Base-by-base conservation (phyloP, 2,329 filamentous ascomycete species). In the Epichloe scottii region DNA sequence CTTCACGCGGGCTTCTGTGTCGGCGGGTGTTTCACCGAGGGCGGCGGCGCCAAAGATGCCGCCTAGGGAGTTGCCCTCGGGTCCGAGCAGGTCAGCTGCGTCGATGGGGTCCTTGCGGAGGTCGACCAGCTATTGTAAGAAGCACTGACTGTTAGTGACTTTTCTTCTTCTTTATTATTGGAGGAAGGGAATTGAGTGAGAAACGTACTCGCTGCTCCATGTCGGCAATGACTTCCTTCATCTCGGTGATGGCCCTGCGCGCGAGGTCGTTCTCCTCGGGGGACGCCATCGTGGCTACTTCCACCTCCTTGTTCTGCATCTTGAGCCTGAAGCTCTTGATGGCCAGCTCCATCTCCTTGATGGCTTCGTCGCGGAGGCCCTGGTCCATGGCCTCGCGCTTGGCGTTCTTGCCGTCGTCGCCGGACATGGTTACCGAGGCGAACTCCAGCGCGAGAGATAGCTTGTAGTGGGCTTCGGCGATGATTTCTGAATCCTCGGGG, bases 381-480 rank as follows among this genome's bases (percentile, higher is more conserved):
- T 88, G 82, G 63, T 89, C 84, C 51, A 89, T 73, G 43, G 68
- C 66, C 56, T 70, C 65, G 54, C 69, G 73, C 69, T 69, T 79
- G 45, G 63, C 62, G 33, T 68, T 67, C 12, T 66, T 66, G n/a
- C 70, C 68, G 19, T 71, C 68, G 3, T 73, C 70, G 15, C 77
- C 77, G 12, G 74, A 68, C 1, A 78, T 74, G 5, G 83, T 87
- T 44, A 93, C 81, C 0, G 89, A 93, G 4, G 88, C 88, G 59
- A 97, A 97, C 64, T 98, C 93, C 30, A 98, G 78, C 0, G 93
- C 93, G 15, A 98, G 79, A 0, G 91, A 95, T 26, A 98, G 82
- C 70, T 96, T 97, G 74, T 87, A 98, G 71, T 98, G 89, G 15
- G 88, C 91, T 71, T 98, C 93, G 41, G 93, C 91, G 51, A 97